Conservation (phyloP, 108 stramenopile species). For the Skeletonema costatum region DNA sequence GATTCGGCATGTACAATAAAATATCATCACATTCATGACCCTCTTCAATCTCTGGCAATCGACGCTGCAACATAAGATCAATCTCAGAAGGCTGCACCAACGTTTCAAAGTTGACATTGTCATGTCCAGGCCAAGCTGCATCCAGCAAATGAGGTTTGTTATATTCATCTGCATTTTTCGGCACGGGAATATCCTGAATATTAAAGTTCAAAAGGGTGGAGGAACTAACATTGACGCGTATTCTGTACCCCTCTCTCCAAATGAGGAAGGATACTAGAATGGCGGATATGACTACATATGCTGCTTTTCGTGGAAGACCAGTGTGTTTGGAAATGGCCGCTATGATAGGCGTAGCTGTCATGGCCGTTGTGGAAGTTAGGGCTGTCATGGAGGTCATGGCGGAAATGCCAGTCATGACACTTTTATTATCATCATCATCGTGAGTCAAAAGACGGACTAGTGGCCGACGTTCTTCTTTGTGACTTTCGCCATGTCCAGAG, state of each 20-base stretch:
- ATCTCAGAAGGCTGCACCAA: not conserved
- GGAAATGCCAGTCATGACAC: not conserved
- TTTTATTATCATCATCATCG: not conserved
- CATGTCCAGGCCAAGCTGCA: not conserved
- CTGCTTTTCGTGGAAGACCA: not conserved
- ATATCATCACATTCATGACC: conserved; percentile 27
- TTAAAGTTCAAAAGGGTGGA: not conserved
- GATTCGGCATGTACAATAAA: conserved; percentile 34
- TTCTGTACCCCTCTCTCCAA: not conserved
- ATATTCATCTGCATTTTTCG: not conserved
- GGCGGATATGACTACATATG: not conserved
- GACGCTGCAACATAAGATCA: not conserved
- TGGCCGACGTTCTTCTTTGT: not conserved
- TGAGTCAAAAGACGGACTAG: not conserved
- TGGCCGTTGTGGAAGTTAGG: not conserved
- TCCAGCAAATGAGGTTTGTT: not conserved
- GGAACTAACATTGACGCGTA: not conserved
- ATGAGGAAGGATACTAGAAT: not conserved
- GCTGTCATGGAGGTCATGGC: not conserved
- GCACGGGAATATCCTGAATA: not conserved
- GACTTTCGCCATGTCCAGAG: not conserved
- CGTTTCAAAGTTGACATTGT: not conserved
- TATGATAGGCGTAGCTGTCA: not conserved
- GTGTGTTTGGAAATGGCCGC: not conserved
- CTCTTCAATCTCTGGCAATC: not conserved